Base-by-base conservation (phyloP, 257 asterid genomes). In the Nicotiana undulata region DNA sequence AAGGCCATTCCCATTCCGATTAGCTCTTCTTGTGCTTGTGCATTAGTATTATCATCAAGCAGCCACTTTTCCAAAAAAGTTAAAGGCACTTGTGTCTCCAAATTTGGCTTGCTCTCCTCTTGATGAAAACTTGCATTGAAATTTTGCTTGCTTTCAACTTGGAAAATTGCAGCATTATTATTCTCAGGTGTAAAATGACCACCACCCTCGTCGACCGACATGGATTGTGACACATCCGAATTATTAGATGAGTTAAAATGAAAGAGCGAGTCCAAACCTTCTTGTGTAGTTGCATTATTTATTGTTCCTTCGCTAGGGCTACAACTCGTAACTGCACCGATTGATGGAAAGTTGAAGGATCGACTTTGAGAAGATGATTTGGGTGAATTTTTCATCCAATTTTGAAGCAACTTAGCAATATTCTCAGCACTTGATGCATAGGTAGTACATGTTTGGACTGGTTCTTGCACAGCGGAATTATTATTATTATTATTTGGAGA, bases 61-160 rank as follows among this genome's bases (percentile, higher is more conserved):
- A 94, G 86, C 98, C 98, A 94, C 60, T 92, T 92, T 92, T 94
- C 98, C 77, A 94, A 84, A 81, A 89, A 82, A 53, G 89, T 86
- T 15, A 94, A 83, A 82, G 97, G 97, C 89, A 91, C 83, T 74
- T 86, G 85, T 9, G 86, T n/a, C 20, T 67, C 83, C 15, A 83
- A 51, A 85, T 44, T 76, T 37, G 81, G 78, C 68, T 76, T 85
- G 75, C 29, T n/a, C 26, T 24, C 63, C 28, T 6, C 40, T 34
- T 59, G 81, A 63, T 59, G 81, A 63, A 78, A 59, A 18, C 13
- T 34, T 51, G 17, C 75, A 5, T 10, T 51, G 78, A 13, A 46
- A 72, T 46, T 32, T 49, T 82, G 83, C 83, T 82, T 81, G 53
- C 76, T 83, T 78, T 83, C 89, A 64, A 83, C 82, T 4, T 63